These are phyloP conservation scores for Zygoascus bituminiphila DNA, from an alignment of 805 yeast species.

Conservation along the genomic window DNA sequence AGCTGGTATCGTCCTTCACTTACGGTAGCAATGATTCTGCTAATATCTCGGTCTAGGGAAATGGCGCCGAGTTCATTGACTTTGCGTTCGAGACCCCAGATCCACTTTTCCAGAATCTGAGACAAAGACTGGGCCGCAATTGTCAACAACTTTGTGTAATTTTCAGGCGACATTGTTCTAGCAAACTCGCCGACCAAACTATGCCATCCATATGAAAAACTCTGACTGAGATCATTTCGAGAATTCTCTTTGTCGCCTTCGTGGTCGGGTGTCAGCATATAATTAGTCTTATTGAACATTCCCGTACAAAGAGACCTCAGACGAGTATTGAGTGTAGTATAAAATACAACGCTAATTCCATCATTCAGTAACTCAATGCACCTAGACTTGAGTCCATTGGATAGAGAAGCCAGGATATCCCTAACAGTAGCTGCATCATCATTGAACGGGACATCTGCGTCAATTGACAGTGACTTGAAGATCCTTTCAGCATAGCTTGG, in stretches of 20 bases:
- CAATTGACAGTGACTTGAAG: conserved; percentile 34
- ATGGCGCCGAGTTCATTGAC: conserved; percentile 79
- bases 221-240: conserved; percentile 21
- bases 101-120: conserved; percentile 50
- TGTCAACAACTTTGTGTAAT: conserved; percentile 42
- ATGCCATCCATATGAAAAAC: conserved; percentile 60
- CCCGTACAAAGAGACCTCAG: conserved; percentile 31
- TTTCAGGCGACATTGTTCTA: conserved; percentile 45
- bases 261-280: conserved; percentile 25
- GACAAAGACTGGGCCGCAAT: conserved; percentile 49
- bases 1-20: conserved; percentile 58
- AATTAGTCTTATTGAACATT: conserved; percentile 34
- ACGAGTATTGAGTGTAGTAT: conserved; percentile 31
- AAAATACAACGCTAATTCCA: conserved; percentile 36
- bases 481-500: conserved; percentile 49
- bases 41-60: conserved; percentile 72
- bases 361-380: conserved; percentile 36
- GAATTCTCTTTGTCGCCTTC: conserved; percentile 13
- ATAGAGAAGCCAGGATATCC: conserved; percentile 18
- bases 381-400: conserved; percentile 26
- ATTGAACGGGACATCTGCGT: conserved; percentile 21
- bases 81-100: conserved; percentile 57
- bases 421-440: conserved; percentile 18
- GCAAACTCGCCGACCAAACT: conserved; percentile 55
- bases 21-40: conserved; percentile 62